A percentile compares a stretch with the other conserved stretches of the same genome.
phyloP scores from a whole-genome alignment of 306 rosid genomes.

The Pterocarpus santalinus region DNA sequence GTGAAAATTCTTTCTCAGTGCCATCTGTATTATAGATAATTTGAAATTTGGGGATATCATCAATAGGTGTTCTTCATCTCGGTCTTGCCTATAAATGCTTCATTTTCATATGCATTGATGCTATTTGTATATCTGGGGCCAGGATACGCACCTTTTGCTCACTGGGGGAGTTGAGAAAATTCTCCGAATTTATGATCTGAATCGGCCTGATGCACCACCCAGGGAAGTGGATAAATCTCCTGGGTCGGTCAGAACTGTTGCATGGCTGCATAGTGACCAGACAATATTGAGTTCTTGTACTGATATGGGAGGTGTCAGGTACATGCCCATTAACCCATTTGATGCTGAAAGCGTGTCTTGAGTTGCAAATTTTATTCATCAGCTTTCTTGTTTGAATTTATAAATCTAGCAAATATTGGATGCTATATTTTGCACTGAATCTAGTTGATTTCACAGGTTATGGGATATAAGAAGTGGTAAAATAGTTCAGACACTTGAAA shows the following conservation, averaged over 20 bases:
- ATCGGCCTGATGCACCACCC: slow-evolving; percentile 94
- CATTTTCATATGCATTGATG: slow-evolving; percentile 30
- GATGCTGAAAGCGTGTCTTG: slow-evolving; percentile 25
- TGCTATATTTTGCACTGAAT: slow-evolving; percentile 35
- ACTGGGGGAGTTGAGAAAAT: slow-evolving; percentile 95
- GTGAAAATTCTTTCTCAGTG: background rate
- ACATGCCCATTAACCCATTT: slow-evolving; percentile 25
- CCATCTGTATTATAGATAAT: background rate
- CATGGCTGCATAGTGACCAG: slow-evolving; percentile 98
- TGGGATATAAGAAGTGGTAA: slow-evolving; percentile 97
- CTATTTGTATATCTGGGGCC: slow-evolving; percentile 43
- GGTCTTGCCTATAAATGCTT: background rate
- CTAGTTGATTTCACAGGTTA: slow-evolving; percentile 63
- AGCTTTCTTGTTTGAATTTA: slow-evolving; percentile 21
- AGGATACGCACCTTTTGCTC: slow-evolving; percentile 90
- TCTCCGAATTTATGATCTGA: slow-evolving; percentile 91
- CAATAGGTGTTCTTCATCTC: background rate
- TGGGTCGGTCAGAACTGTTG: slow-evolving; percentile 93
- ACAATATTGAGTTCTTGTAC: slow-evolving; percentile 96
- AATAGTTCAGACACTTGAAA: slow-evolving; percentile 91
- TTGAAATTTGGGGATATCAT: slow-evolving; percentile 29
- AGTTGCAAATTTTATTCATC: slow-evolving; percentile 1
- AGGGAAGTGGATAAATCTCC: slow-evolving; percentile 96
- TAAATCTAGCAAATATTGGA: slow-evolving; percentile 3
- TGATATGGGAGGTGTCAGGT: slow-evolving; percentile 98